A percentile compares a stretch with the other conserved stretches of the same genome.
These are phyloP conservation scores for Pyricularia pennisetigena DNA, from an alignment of 2,329 filamentous ascomycete genomes.

Conservation along the genomic window DNA sequence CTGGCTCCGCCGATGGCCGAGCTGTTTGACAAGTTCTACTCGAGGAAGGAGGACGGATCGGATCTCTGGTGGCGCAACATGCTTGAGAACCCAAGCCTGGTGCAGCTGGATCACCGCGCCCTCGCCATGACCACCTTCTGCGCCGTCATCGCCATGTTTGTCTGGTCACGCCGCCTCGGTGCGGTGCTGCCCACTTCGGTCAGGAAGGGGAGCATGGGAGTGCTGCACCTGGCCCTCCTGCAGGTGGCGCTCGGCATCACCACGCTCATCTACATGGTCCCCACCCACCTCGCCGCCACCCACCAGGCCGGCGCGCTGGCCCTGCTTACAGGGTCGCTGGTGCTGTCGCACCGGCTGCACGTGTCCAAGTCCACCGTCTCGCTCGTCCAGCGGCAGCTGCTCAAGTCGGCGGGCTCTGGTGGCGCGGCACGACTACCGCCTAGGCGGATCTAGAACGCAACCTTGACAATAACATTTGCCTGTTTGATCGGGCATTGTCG, in stretches of 20 bases:
- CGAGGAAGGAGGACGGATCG: conserved; percentile 62
- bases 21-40: conserved; percentile 80
- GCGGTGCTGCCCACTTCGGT: conserved; percentile 52
- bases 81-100: conserved; percentile 91
- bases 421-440: not conserved
- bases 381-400: conserved; percentile 43
- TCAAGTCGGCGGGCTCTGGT: conserved; percentile 9
- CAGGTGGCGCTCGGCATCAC: conserved; percentile 83
- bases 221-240: conserved; percentile 72
- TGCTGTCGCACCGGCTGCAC: conserved; percentile 70
- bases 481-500: not conserved
- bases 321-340: conserved; percentile 69
- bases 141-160: conserved; percentile 67
- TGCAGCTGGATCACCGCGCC: conserved; percentile 92
- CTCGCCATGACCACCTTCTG: conserved; percentile 84
- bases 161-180: conserved; percentile 59
- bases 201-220: conserved; percentile 61
- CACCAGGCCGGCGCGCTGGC: conserved; percentile 89
- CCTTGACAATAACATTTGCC: not conserved
- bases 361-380: conserved; percentile 57
- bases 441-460: not conserved
- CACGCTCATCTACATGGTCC: conserved; percentile 90
- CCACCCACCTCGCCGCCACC: conserved; percentile 74
- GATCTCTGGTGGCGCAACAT: conserved; percentile 97
- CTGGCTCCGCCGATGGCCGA: conserved; percentile 73